Evolutionary conservation across 2,329 filamentous ascomycete genomes (phyloP).

Genomic region (Alternaria gaisen): DNA sequence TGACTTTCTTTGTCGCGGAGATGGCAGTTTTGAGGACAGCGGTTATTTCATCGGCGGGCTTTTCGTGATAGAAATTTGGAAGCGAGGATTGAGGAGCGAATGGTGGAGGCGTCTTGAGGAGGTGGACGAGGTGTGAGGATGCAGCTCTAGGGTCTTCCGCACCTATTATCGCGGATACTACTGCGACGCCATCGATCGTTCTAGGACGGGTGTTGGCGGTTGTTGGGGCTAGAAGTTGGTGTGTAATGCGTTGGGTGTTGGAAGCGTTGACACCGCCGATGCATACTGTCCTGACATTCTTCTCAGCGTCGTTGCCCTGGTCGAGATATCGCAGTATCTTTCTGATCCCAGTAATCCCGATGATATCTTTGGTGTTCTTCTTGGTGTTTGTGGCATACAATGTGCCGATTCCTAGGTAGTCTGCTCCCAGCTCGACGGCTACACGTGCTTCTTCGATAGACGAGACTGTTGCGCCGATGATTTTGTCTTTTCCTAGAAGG

Average conservation of each 20-base stretch:
- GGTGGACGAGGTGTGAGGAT: conserved; percentile 65
- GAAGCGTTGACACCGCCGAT: conserved; percentile 86
- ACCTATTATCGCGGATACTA: conserved; percentile 88
- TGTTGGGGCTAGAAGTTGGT: conserved; percentile 66
- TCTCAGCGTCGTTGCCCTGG: conserved; percentile 42
- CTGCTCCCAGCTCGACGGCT: conserved; percentile 79
- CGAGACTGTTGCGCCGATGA: conserved; percentile 89
- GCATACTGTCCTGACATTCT: conserved; percentile 68
- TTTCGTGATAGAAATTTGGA: conserved; percentile 31
- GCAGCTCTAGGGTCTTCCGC: conserved; percentile 72
- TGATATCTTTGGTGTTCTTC: conserved; percentile 83
- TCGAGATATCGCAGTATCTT: conserved; percentile 70
- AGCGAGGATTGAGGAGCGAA: conserved; percentile 33
- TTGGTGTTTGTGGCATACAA: conserved; percentile 85
- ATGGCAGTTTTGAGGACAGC: conserved; percentile 32
- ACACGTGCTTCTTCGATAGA: conserved; percentile 74
- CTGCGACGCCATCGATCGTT: conserved; percentile 79
- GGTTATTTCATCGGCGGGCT: conserved; percentile 21
- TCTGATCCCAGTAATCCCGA: conserved; percentile 76
- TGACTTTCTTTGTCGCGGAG: conserved; percentile 67
- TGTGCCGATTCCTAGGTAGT: conserved; percentile 91
- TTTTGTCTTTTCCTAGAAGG: conserved; percentile 77
- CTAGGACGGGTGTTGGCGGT: conserved; percentile 55
- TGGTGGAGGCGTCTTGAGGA: conserved; percentile 57
- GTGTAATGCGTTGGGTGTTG: conserved; percentile 78